Evolutionary conservation across 345 rosid species (phyloP), one percentile per base, ranked within the genome.

Genomic region (Litchi chinensis): DNA sequence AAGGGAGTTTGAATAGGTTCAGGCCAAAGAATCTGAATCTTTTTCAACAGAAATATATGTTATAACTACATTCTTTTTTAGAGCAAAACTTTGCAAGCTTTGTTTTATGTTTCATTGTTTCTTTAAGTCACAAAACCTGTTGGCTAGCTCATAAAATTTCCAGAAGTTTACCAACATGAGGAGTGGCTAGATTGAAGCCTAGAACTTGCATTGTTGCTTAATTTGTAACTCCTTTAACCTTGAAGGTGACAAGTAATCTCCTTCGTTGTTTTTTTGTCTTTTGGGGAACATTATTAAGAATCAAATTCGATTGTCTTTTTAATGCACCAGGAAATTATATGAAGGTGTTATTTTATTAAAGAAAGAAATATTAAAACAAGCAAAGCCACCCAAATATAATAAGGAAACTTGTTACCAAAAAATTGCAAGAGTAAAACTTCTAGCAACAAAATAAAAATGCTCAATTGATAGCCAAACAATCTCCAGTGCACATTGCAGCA

Each of bases 11-110:
- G 40, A 8, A 48, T 40, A 56, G 46, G 11, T 79, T 74, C 76
- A 70, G 70, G 74, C 67, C 76, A 70, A 81, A 84, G 57, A 77
- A 77, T 63, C 21, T 43, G 3, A 6, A 26, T 57, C 44, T 48
- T 48, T 48, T 81, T 46, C 24, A 37, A 8, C 26, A 10, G n/a
- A 8, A 57, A 59, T 15, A 12, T 59, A 5, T 4, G 26, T 52
- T 18, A 62, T 37, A 18, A 52, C 54, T 60, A 62, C 28, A 37
- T 70, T 69, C n/a, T n/a, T 67, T 22, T 60, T 32, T 41, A 28
- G 70, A 64, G 22, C 56, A 62, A 76, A 67, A 41, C 22, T 10
- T 32, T 10, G 10, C 67, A 40, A 12, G 0, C 19, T 39, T 39
- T 32, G 10, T n/a, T n/a, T 52, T 44, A 67, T 9, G 57, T 22